These are phyloP conservation scores for Aspergillus homomorphus DNA, from an alignment of 495 filamentous ascomycete genomes.

Conservation along the genomic window DNA sequence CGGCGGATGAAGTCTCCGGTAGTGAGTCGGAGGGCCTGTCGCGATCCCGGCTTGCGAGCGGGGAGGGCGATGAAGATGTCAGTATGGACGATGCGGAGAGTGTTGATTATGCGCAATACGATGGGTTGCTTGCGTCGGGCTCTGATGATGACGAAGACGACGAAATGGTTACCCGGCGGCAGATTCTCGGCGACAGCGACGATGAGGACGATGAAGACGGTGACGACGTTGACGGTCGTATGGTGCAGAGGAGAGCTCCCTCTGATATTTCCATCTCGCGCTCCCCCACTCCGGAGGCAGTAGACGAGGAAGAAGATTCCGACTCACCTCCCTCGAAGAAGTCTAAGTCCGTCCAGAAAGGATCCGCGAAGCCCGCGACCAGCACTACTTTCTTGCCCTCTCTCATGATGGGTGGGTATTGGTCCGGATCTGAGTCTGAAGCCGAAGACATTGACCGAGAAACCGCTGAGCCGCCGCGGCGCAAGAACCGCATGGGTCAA, in stretches of 20 bases:
- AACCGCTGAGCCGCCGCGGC: conserved; percentile 34
- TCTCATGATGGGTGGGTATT: conserved; percentile 82
- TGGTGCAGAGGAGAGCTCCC: conserved; percentile 1
- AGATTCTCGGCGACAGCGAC: background rate
- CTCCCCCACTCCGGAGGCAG: conserved; percentile 25
- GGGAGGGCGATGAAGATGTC: conserved; percentile 17
- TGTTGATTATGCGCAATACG: conserved; percentile 47
- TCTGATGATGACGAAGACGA: conserved; percentile 34
- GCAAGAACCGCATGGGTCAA: conserved; percentile 88
- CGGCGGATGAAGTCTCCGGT: conserved; percentile 8
- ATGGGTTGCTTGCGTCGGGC: conserved; percentile 53
- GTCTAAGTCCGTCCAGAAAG: conserved; percentile 33
- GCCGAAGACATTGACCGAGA: conserved; percentile 37
- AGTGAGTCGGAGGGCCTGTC: conserved; percentile 6
- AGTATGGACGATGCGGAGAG: conserved; percentile 38
- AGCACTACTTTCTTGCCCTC: conserved; percentile 84
- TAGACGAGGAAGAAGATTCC: conserved; percentile 4
- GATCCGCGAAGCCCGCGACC: conserved; percentile 33
- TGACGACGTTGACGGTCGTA: conserved; percentile 18
- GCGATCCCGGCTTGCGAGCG: no score
- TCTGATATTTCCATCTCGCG: conserved; percentile 40
- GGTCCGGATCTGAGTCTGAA: conserved; percentile 80
- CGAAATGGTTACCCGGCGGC: background rate
- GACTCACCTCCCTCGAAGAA: conserved; percentile 42
- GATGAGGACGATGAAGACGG: conserved; percentile 31